Evolutionary conservation across 192 early-diverging fungal species (phyloP).

Genomic region (Linnemannia zychae): DNA sequence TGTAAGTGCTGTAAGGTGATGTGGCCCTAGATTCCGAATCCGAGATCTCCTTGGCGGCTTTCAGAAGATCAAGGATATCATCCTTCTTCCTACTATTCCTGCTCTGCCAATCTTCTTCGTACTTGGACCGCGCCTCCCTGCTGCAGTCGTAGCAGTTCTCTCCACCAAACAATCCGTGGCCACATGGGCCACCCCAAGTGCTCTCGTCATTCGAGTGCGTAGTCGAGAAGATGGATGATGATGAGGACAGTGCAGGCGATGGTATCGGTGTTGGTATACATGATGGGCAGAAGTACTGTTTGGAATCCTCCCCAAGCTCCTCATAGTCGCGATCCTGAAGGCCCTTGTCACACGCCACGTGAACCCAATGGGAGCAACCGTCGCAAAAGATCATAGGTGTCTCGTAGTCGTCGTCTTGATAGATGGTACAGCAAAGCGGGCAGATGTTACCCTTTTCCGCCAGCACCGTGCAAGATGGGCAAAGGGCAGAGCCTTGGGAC

Average conservation of each 20-base stretch:
- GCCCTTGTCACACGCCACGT: slow-evolving; percentile 65
- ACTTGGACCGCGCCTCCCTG: background rate
- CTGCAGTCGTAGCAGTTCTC: background rate
- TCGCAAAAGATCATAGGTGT: slow-evolving; percentile 76
- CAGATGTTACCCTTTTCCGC: slow-evolving; percentile 67
- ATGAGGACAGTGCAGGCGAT: slow-evolving; percentile 35
- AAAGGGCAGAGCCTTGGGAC: slow-evolving; percentile 64
- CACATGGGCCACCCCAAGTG: slow-evolving; percentile 8
- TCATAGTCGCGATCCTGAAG: slow-evolving; percentile 68
- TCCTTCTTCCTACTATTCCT: slow-evolving; percentile 32
- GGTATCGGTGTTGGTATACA: slow-evolving; percentile 55
- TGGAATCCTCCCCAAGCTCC: slow-evolving; percentile 66
- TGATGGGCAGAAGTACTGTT: slow-evolving; percentile 70
- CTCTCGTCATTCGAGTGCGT: slow-evolving; percentile 32
- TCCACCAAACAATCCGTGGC: background rate
- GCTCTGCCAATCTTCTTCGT: slow-evolving; percentile 18
- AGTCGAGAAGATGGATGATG: slow-evolving; percentile 32
- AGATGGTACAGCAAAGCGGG: slow-evolving; percentile 66
- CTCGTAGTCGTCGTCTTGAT: slow-evolving; percentile 62
- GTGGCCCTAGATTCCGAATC: slow-evolving; percentile 30
- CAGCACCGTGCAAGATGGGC: slow-evolving; percentile 64
- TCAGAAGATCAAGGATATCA: slow-evolving; percentile 45
- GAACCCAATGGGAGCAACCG: slow-evolving; percentile 70
- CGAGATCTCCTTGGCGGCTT: slow-evolving; percentile 50
- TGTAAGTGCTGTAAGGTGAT: slow-evolving; percentile 35